Evolutionary conservation across 129 eudicot species (phyloP).

Genomic region (Chrysanthemum seticuspe): DNA sequence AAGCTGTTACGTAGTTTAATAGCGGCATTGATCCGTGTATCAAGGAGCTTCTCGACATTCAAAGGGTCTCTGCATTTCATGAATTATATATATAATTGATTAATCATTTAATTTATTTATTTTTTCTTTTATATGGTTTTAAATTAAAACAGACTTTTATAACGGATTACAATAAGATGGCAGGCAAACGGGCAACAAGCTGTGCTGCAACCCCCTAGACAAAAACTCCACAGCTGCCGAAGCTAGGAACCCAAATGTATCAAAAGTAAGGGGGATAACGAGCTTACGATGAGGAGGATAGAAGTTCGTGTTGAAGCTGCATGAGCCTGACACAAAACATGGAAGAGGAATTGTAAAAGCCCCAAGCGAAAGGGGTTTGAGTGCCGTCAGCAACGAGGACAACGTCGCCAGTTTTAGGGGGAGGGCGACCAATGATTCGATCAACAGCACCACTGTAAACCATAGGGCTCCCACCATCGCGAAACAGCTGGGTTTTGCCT

Average conservation of each 20-base stretch:
- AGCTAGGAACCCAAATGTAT: too few species aligned
- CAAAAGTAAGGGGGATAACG: too few species aligned
- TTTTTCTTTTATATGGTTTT: too few species aligned
- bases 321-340: conserved; percentile 93
- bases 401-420: conserved; percentile 81
- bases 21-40: conserved; percentile 64
- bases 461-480: conserved; percentile 80
- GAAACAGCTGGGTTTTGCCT: conserved; percentile 85
- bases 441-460: conserved; percentile 94
- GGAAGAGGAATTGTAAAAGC: conserved; percentile 81
- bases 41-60: conserved; percentile 71
- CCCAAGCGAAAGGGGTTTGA: conserved; percentile 93
- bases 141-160: too few species aligned
- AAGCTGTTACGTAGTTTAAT: conserved; percentile 55
- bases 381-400: conserved; percentile 95
- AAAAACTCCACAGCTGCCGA: too few species aligned
- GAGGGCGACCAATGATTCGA: conserved; percentile 87
- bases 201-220: too few species aligned
- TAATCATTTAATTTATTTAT: too few species aligned
- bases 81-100: too few species aligned
- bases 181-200: too few species aligned
- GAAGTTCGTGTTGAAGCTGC: conserved; percentile 83
- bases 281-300: conserved; percentile 31
- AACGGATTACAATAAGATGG: too few species aligned
- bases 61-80: conserved; percentile 67